phyloP scores from a whole-genome alignment of 495 filamentous ascomycete species.

The Margaritispora aquatica region DNA sequence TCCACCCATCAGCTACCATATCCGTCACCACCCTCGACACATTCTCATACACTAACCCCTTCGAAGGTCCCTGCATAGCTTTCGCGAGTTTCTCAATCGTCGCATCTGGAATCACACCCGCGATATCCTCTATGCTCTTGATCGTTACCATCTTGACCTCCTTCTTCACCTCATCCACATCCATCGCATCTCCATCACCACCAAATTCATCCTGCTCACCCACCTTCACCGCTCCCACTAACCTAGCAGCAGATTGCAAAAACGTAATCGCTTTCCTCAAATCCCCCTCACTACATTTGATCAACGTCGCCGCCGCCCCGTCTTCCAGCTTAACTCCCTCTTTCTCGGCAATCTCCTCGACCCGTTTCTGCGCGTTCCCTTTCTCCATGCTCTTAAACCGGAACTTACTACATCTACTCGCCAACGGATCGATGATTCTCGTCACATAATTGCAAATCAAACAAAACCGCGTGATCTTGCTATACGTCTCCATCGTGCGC shows the following conservation, averaged over 20 bases:
- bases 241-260: slow-evolving; percentile 79
- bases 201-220: slow-evolving; percentile 32
- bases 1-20: slow-evolving; percentile 97
- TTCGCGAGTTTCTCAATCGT: slow-evolving; percentile 64
- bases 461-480: slow-evolving; percentile 93
- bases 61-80: slow-evolving; percentile 70
- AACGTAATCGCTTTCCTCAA: slow-evolving; percentile 94
- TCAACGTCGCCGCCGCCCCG: slow-evolving; percentile 75
- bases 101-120: slow-evolving; percentile 77
- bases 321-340: slow-evolving; percentile 71
- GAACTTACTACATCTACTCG: slow-evolving; percentile 91
- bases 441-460: slow-evolving; percentile 99
- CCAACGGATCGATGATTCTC: slow-evolving; percentile 92
- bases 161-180: slow-evolving; percentile 39
- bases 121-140: slow-evolving; percentile 84
- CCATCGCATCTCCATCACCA: too few species aligned
- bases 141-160: slow-evolving; percentile 53
- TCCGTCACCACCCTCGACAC: slow-evolving; percentile 76
- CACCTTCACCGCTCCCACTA: slow-evolving; percentile 54
- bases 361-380: slow-evolving; percentile 62
- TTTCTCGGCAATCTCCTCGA: slow-evolving; percentile 72
- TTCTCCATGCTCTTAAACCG: slow-evolving; percentile 94
- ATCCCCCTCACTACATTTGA: slow-evolving; percentile 87
- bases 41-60: slow-evolving; percentile 59
- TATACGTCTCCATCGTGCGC: slow-evolving; percentile 97